A percentile compares a stretch with the other conserved stretches of the same genome.
These are phyloP conservation scores for Penicillium brasilianum DNA, from an alignment of 2,329 filamentous ascomycete species.

Conservation along the genomic window DNA sequence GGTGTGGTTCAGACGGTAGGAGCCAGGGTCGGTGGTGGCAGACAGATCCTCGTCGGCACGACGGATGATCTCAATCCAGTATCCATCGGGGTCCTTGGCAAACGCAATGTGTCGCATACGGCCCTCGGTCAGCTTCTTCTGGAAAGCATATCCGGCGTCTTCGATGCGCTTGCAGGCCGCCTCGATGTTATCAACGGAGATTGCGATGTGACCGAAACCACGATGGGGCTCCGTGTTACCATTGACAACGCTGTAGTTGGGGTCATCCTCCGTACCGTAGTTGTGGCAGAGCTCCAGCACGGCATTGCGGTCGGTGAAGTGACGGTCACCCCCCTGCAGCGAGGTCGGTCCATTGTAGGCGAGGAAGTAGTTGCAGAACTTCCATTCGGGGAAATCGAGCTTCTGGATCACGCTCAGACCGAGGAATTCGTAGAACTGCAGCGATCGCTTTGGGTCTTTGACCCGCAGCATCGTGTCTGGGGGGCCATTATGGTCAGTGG, in stretches of 20 bases:
- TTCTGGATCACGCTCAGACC: slow-evolving; percentile 85
- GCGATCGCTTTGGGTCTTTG: slow-evolving; percentile 86
- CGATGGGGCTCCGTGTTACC: slow-evolving; percentile 89
- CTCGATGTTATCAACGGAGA: slow-evolving; percentile 83
- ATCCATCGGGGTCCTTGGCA: slow-evolving; percentile 83
- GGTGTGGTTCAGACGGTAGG: slow-evolving; percentile 70
- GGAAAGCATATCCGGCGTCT: slow-evolving; percentile 88
- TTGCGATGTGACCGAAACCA: slow-evolving; percentile 84
- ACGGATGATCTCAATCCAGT: slow-evolving; percentile 67
- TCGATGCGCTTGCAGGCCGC: slow-evolving; percentile 88
- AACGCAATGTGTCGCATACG: slow-evolving; percentile 89
- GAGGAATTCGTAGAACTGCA: slow-evolving; percentile 93
- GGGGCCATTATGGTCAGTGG: slow-evolving; percentile 25
- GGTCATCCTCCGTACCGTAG: slow-evolving; percentile 87
- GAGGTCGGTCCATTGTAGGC: slow-evolving; percentile 81
- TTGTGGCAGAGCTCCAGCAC: slow-evolving; percentile 84
- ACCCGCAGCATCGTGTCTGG: slow-evolving; percentile 76
- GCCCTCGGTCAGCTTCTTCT: slow-evolving; percentile 92
- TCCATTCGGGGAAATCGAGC: slow-evolving; percentile 80
- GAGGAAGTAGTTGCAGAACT: slow-evolving; percentile 95
- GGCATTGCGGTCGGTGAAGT: slow-evolving; percentile 82
- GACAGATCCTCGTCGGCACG: slow-evolving; percentile 75
- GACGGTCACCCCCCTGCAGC: slow-evolving; percentile 72
- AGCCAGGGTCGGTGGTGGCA: slow-evolving; percentile 72
- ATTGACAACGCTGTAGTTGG: slow-evolving; percentile 78